Evolutionary conservation across 768 basidiomycete species (phyloP), one percentile per base, ranked within the genome.

Genomic region (Tylopilus sp.): DNA sequence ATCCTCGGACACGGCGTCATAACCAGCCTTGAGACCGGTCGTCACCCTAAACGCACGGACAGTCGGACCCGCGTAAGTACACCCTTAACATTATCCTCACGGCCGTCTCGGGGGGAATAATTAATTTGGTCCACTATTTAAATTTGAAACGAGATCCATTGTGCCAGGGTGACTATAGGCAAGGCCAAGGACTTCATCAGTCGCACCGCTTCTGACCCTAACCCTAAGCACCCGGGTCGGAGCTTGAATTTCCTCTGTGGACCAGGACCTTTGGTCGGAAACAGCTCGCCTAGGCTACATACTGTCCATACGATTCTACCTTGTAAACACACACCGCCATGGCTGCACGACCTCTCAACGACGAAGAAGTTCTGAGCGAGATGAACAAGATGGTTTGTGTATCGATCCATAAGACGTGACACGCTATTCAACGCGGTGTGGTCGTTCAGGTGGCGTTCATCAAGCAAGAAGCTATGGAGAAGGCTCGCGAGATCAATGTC

Each of bases 401-500:
- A 38, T 23, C 43, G 35, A 47, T 41, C 35, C 7, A 20, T 36
- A 36, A n/a, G n/a, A n/a, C 15, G 28, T 44, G 25, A 52, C 45
- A 25, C 18, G 33, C 39, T 33, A 15, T 48, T 51, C 41, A 54
- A 51, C 28, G 25, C 49, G 6, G 28, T 35, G 31, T n/a, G 12
- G 40, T 26, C n/a, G 15, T 56, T 28, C 68, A 95, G 95, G 91
- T 95, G 42, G 86, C 92, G 47, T 98, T 98, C 78, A 98, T 98
- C 80, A 95, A 91, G 73, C 97, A 98, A 67, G 97, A 99, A 72
- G 95, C 95, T 4, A 71, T 91, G 57, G 95, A 99, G 76, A 99
- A 99, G 74, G 95, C 93, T 1, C 78, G 97, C 8, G 97, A 99
- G 73, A 94, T 99, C 55, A 86, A 81, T 57, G 92, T 98, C 53